A percentile compares a stretch with the other conserved stretches of the same genome.
phyloP scores from a whole-genome alignment of 139 green algal genomes.

The Haematococcus sp. region DNA sequence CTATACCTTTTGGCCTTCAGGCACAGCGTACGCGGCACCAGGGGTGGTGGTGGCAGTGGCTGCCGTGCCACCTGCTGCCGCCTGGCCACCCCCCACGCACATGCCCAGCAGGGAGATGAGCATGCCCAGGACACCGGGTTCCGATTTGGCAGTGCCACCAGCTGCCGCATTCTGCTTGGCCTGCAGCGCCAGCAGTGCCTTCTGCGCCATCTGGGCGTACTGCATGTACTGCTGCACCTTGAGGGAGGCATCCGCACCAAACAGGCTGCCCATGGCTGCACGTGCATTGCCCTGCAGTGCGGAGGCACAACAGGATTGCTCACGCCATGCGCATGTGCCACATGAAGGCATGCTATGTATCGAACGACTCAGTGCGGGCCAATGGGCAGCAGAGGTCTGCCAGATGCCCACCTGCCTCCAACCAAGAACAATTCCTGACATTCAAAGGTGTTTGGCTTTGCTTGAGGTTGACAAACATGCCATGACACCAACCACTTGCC shows the following conservation, averaged over 20 bases:
- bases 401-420: no score
- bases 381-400: no score
- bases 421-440: no score
- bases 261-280: constrained; percentile 13
- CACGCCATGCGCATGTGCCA: background rate
- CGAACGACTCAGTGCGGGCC: no score
- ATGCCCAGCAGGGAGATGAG: constrained; percentile 17
- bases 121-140: background rate
- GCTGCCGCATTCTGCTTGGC: background rate
- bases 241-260: constrained; percentile 23
- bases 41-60: no score
- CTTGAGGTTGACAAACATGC: no score
- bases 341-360: no score
- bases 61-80: background rate
- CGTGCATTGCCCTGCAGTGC: constrained; percentile 17
- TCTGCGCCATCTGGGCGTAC: background rate
- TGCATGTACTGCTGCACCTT: constrained; percentile 25
- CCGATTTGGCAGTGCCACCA: background rate
- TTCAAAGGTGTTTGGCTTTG: no score
- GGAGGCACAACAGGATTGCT: background rate
- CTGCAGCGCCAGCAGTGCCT: background rate
- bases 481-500: constrained; percentile 1
- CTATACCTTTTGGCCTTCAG: no score
- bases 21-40: no score
- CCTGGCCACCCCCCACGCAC: constrained; percentile 12